phyloP scores from a whole-genome alignment of 306 rosid species.

The Trifolium fragiferum region DNA sequence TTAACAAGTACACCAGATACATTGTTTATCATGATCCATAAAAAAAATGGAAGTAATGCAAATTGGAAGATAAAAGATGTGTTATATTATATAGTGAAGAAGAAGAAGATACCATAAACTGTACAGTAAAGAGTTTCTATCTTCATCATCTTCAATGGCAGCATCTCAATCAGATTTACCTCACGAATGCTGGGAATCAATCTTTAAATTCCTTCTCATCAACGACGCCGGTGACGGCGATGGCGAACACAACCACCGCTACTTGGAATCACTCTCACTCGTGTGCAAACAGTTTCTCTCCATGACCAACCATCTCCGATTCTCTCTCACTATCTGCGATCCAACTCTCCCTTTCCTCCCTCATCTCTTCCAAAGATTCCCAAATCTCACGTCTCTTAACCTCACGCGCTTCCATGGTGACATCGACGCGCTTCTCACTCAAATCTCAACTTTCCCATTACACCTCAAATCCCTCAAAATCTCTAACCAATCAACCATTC shows the following conservation, averaged over 20 bases:
- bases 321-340: slow-evolving; percentile 42
- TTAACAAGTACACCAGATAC: too few relatives aligned
- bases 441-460: slow-evolving; percentile 44
- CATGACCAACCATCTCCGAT: slow-evolving; percentile 53
- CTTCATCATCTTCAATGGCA: too few relatives aligned
- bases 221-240: slow-evolving; percentile 16
- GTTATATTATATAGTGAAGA: too few relatives aligned
- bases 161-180: slow-evolving; percentile 21
- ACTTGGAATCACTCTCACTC: slow-evolving; percentile 52
- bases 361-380: slow-evolving; percentile 45
- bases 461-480: slow-evolving; percentile 47
- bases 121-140: too few relatives aligned
- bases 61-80: too few relatives aligned
- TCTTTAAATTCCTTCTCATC: slow-evolving; percentile 40
- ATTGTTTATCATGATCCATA: too few relatives aligned
- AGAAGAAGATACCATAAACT: too few relatives aligned
- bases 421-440: slow-evolving; percentile 48
- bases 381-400: slow-evolving; percentile 31
- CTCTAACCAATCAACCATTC: slow-evolving; percentile 36
- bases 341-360: slow-evolving; percentile 39
- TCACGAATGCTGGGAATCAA: slow-evolving; percentile 72
- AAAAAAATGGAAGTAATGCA: too few relatives aligned
- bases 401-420: slow-evolving; percentile 45
- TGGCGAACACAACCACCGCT: slow-evolving; percentile 15
- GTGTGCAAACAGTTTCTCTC: slow-evolving; percentile 62